Conservation (phyloP, 2,329 filamentous ascomycete genomes). For the Penicillium psychrosexuale region DNA sequence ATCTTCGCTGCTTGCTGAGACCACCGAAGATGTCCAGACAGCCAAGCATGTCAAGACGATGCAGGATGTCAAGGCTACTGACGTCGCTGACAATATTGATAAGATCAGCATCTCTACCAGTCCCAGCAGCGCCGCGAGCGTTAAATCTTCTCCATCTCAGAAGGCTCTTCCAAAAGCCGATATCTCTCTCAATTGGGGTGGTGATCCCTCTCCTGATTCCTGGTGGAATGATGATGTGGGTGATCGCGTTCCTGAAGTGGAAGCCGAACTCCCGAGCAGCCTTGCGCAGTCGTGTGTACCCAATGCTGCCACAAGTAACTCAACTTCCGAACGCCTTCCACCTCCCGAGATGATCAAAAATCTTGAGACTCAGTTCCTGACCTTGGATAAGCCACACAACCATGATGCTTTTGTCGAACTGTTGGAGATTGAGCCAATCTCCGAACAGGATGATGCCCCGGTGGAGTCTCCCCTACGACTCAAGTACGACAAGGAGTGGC, state of each 20-base stretch:
- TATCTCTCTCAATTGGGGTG: not conserved
- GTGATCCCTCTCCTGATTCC: not conserved
- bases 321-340: not conserved
- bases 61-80: not conserved
- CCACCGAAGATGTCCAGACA: not conserved
- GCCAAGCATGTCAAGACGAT: not conserved
- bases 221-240: slow-evolving; percentile 14
- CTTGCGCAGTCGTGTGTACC: slow-evolving; percentile 52
- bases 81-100: not conserved
- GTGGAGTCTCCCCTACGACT: slow-evolving; percentile 56
- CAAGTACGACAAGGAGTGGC: slow-evolving; percentile 89
- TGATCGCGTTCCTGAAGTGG: slow-evolving; percentile 53
- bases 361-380: slow-evolving; percentile 75
- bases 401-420: slow-evolving; percentile 76
- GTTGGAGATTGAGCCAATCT: slow-evolving; percentile 57
- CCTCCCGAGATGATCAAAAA: slow-evolving; percentile 67
- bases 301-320: slow-evolving; percentile 12
- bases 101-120: slow-evolving; percentile 5
- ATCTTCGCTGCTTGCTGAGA: not conserved
- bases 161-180: not conserved
- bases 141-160: not conserved
- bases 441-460: slow-evolving; percentile 26
- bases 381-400: slow-evolving; percentile 81
- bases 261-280: slow-evolving; percentile 70
- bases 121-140: not conserved